Conservation (phyloP, 441 rosid genomes). For the Omphalea diandra region DNA sequence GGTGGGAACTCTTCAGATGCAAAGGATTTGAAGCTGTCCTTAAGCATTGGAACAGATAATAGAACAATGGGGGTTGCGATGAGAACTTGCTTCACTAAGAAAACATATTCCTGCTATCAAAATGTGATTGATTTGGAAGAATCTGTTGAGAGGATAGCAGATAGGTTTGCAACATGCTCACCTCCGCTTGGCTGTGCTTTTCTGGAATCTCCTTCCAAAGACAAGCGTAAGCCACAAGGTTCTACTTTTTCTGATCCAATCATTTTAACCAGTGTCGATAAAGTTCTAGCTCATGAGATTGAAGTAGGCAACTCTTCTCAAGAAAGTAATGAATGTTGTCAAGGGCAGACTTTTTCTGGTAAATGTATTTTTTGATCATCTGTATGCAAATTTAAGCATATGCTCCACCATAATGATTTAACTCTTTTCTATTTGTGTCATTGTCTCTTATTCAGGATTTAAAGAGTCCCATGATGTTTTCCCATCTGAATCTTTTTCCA, state of each 20-base stretch:
- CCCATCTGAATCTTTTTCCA: constrained; percentile 10
- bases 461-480: constrained; percentile 15
- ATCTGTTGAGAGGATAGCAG: constrained; percentile 21
- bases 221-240: constrained; percentile 26
- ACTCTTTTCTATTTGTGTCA: not conserved
- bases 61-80: constrained; percentile 27
- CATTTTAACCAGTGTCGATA: constrained; percentile 26
- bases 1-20: constrained; percentile 21
- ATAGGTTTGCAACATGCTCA: constrained; percentile 19
- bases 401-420: not conserved
- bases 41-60: constrained; percentile 32
- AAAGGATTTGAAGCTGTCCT: constrained; percentile 43
- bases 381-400: constrained; percentile 1
- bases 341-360: constrained; percentile 22
- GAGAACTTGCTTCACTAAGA: constrained; percentile 30
- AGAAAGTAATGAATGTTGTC: constrained; percentile 25
- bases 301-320: constrained; percentile 22
- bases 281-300: constrained; percentile 23
- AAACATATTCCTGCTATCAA: constrained; percentile 22
- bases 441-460: constrained; percentile 32
- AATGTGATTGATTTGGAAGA: constrained; percentile 39
- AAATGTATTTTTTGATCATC: constrained; percentile 30
- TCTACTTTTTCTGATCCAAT: constrained; percentile 22
- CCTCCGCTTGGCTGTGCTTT: constrained; percentile 29
- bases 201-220: constrained; percentile 15